Conservation (phyloP, 768 basidiomycete genomes). For the Termitomyces heimii region DNA sequence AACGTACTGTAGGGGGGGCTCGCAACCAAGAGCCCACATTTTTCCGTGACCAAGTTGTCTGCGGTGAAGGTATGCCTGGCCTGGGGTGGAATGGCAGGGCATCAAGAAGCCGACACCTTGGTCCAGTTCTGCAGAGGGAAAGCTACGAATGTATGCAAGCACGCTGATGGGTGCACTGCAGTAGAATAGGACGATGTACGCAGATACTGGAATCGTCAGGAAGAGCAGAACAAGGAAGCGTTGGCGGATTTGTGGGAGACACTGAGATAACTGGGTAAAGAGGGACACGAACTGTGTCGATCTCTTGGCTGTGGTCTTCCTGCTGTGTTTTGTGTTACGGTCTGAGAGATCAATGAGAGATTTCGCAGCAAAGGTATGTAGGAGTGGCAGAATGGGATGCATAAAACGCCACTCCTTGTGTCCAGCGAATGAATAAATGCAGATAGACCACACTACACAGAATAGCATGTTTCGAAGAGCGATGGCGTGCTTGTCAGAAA, state of each 20-base stretch:
- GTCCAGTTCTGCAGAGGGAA: slow-evolving; percentile 42
- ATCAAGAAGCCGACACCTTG: slow-evolving; percentile 73
- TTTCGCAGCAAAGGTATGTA: slow-evolving; percentile 75
- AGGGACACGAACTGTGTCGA: background rate
- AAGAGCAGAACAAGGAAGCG: slow-evolving; percentile 38
- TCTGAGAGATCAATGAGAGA: slow-evolving; percentile 51
- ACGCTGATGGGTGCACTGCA: slow-evolving; percentile 75
- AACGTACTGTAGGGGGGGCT: slow-evolving; percentile 82
- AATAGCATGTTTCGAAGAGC: slow-evolving; percentile 39
- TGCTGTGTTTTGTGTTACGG: background rate
- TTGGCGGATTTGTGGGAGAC: slow-evolving; percentile 26
- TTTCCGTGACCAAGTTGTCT: slow-evolving; percentile 50
- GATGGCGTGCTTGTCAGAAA: slow-evolving; percentile 20
- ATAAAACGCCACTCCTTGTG: slow-evolving; percentile 99
- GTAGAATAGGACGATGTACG: slow-evolving; percentile 73
- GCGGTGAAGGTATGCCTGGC: slow-evolving; percentile 82
- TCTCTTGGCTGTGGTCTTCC: background rate
- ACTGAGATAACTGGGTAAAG: background rate
- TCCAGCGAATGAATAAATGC: slow-evolving; percentile 70
- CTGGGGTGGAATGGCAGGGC: slow-evolving; percentile 97
- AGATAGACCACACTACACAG: slow-evolving; percentile 54
- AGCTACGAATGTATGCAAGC: slow-evolving; percentile 55
- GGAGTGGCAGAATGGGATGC: slow-evolving; percentile 81
- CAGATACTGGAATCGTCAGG: slow-evolving; percentile 51
- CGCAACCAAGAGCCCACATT: slow-evolving; percentile 87